These are phyloP conservation scores for Oropetium thomaeum DNA, from an alignment of 176 grass and related monocot species.

Conservation along the genomic window DNA sequence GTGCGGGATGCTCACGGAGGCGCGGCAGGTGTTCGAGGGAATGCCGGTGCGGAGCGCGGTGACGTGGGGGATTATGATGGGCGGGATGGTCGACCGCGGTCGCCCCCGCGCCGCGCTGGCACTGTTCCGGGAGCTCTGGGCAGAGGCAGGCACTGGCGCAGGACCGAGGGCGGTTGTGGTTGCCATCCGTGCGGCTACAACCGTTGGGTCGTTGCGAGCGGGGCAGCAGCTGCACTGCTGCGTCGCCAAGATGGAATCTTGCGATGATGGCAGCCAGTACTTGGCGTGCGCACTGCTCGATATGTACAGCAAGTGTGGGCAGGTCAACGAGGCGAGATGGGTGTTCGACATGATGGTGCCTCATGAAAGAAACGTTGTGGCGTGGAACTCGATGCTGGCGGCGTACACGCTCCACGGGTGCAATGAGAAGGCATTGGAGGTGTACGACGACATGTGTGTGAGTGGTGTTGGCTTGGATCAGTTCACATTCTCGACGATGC, in stretches of 20 bases:
- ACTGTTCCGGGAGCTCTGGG: conserved; percentile 55
- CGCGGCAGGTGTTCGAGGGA: conserved; percentile 59
- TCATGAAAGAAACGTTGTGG: conserved; percentile 37
- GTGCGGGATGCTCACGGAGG: conserved; percentile 63
- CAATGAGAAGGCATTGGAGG: conserved; percentile 54
- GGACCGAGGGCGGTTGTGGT: conserved; percentile 49
- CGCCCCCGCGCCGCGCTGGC: conserved; percentile 39
- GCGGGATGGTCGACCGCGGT: conserved; percentile 51
- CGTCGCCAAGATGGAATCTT: conserved; percentile 47
- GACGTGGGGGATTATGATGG: conserved; percentile 62
- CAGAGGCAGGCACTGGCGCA: not conserved
- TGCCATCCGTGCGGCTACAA: conserved; percentile 41
- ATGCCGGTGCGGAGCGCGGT: conserved; percentile 46
- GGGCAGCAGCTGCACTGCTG: conserved; percentile 74
- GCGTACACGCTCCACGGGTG: conserved; percentile 57
- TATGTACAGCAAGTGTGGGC: conserved; percentile 80
- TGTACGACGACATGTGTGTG: conserved; percentile 63
- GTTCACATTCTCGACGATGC: conserved; percentile 67
- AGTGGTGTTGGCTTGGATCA: conserved; percentile 49
- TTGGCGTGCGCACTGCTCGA: conserved; percentile 60
- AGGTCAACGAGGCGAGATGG: conserved; percentile 44
- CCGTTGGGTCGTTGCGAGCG: conserved; percentile 4
- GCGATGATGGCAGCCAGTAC: conserved; percentile 35
- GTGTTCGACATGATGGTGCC: conserved; percentile 52
- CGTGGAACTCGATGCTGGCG: conserved; percentile 72